These are phyloP conservation scores for Calvatia gigantea DNA, from an alignment of 768 basidiomycete species.

Conservation along the genomic window DNA sequence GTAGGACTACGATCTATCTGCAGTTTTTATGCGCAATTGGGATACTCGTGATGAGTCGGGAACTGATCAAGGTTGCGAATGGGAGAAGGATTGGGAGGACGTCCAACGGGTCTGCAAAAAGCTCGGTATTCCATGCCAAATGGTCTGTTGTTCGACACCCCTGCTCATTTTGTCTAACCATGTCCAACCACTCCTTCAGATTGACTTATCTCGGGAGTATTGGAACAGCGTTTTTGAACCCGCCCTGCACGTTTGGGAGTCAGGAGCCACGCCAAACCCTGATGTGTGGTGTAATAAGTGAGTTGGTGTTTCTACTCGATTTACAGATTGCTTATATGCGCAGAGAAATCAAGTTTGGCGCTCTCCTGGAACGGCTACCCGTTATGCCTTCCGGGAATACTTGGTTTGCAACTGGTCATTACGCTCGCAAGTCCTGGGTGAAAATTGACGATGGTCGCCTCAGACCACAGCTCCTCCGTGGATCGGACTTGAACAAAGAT, in stretches of 20 bases:
- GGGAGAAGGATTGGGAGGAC: conserved; percentile 95
- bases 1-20: conserved; percentile 79
- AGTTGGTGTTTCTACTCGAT: conserved; percentile 4
- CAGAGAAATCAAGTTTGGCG: conserved; percentile 94
- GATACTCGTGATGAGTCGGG: conserved; percentile 80
- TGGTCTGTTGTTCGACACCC: conserved; percentile 45
- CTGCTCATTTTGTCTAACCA: background rate
- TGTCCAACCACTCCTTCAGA: conserved; percentile 32
- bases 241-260: conserved; percentile 71
- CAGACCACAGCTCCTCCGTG: conserved; percentile 52
- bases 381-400: conserved; percentile 26
- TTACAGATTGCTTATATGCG: background rate
- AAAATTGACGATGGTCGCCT: conserved; percentile 9
- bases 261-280: conserved; percentile 85
- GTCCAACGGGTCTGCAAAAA: conserved; percentile 76
- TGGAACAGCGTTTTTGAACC: conserved; percentile 93
- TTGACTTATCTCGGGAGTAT: conserved; percentile 88
- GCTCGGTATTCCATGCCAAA: conserved; percentile 67
- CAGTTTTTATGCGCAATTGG: conserved; percentile 97
- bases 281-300: conserved; percentile 92
- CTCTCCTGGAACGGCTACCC: conserved; percentile 64
- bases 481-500: conserved; percentile 68
- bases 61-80: conserved; percentile 83
- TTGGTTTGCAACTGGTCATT: conserved; percentile 87
- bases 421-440: conserved; percentile 67